These are phyloP conservation scores for Flaveria linearis DNA, from an alignment of 129 eudicot species.

Conservation along the genomic window DNA sequence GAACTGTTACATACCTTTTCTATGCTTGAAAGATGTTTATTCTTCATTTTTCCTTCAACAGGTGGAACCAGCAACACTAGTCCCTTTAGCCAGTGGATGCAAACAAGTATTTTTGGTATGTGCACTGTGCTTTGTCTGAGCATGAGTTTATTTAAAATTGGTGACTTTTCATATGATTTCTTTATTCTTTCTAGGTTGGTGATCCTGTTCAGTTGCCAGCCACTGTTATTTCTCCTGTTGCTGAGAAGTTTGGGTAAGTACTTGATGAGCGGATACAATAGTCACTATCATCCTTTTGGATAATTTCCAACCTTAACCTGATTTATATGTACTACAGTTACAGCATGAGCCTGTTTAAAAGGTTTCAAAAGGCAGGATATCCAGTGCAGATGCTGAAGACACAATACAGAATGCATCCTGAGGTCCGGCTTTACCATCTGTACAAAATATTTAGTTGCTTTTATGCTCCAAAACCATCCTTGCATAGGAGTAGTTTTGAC, in stretches of 20 bases:
- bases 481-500: too few species aligned
- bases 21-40: not conserved
- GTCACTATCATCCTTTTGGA: not conserved
- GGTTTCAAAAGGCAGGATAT: constrained; percentile 94
- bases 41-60: constrained; percentile 31
- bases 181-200: constrained; percentile 60
- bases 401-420: constrained; percentile 99
- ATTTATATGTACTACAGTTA: constrained; percentile 48
- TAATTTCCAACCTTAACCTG: constrained; percentile 12
- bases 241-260: constrained; percentile 77
- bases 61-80: constrained; percentile 95
- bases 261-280: not conserved
- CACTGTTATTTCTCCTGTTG: constrained; percentile 83
- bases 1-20: not conserved
- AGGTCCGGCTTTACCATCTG: constrained; percentile 45
- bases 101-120: constrained; percentile 95
- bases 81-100: constrained; percentile 93
- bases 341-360: constrained; percentile 89
- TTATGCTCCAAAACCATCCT: not conserved
- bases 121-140: constrained; percentile 8
- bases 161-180: not conserved
- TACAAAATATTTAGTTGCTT: not conserved
- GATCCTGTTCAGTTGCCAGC: constrained; percentile 99
- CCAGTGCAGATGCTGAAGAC: constrained; percentile 95
- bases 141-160: not conserved